phyloP scores from a whole-genome alignment of 768 basidiomycete genomes.

The Xerocomellus intermedius region DNA sequence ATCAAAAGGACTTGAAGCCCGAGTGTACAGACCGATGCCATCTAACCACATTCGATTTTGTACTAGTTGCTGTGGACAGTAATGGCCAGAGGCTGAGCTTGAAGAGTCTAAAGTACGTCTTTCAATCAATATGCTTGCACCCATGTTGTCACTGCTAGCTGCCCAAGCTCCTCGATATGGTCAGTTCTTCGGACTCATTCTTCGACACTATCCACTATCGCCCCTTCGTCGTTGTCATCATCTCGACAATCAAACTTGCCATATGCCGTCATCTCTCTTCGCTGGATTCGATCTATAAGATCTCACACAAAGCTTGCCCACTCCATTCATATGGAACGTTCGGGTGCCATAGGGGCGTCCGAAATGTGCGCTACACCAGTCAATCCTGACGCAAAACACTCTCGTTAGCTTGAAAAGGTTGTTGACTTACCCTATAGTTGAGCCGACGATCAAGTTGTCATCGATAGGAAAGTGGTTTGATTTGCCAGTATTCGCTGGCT shows the following conservation, averaged over 20 bases:
- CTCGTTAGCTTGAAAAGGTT: no score
- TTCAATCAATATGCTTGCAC: no score
- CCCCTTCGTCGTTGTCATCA: no score
- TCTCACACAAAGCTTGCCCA: slow-evolving; percentile 5
- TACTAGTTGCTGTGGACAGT: no score
- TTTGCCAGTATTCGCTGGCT: slow-evolving; percentile 14
- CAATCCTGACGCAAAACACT: slow-evolving; percentile 5
- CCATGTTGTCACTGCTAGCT: no score
- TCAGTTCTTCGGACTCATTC: no score
- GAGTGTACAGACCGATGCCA: no score
- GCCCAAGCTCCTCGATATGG: no score
- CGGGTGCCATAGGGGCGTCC: slow-evolving; percentile 12
- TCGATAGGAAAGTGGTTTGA: not conserved
- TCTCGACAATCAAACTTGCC: slow-evolving; percentile 4
- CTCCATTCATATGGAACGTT: slow-evolving; percentile 7
- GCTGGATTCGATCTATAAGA: slow-evolving; percentile 17
- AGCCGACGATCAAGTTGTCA: slow-evolving; percentile 14
- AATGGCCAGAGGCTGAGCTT: no score
- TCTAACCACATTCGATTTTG: no score
- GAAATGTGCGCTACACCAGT: slow-evolving; percentile 16
- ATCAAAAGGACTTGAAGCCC: no score
- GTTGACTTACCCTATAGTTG: slow-evolving; percentile 11
- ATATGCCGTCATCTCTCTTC: slow-evolving; percentile 13
- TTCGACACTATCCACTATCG: slow-evolving; percentile 7
- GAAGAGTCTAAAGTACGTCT: no score